phyloP scores from a whole-genome alignment of 1,284 basidiomycete species.

The Ustilago trichophora region DNA sequence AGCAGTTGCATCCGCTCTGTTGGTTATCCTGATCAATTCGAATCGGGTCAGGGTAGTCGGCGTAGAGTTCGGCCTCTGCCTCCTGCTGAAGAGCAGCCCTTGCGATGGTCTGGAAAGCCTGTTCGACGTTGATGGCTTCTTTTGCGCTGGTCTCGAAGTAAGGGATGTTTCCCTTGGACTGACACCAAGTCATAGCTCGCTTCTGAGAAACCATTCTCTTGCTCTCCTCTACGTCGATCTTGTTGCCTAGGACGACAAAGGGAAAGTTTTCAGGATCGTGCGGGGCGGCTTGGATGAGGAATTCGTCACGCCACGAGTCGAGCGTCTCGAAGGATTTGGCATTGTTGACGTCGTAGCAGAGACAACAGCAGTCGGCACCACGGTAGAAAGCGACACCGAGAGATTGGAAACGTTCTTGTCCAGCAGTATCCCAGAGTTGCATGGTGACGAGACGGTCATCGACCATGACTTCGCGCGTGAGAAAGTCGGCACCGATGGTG shows the following conservation, averaged over 20 bases:
- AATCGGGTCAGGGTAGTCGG: conserved; percentile 99
- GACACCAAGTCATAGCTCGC: conserved; percentile 99
- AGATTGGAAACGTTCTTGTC: conserved; percentile 98
- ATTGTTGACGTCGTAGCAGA: conserved; percentile 95
- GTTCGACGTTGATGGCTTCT: conserved; percentile 99
- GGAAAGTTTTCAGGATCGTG: conserved; percentile 99
- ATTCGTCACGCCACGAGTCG: conserved; percentile 66
- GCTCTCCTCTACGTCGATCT: conserved; percentile 99
- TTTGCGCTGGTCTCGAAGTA: conserved; percentile 99
- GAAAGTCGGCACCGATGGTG: conserved; percentile 69
- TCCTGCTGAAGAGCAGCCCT: conserved; percentile 98
- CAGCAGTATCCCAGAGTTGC: conserved; percentile 98
- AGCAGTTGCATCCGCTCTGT: conserved; percentile 93
- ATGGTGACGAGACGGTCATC: conserved; percentile 98
- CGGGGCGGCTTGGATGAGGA: conserved; percentile 80
- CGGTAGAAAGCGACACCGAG: conserved; percentile 98
- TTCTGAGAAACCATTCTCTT: conserved; percentile 99
- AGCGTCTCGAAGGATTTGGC: conserved; percentile 94
- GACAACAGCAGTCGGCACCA: conserved; percentile 97
- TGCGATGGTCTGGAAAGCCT: conserved; percentile 98
- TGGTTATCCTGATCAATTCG: conserved; percentile 91
- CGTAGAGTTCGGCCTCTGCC: conserved; percentile 92
- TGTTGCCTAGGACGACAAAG: conserved; percentile 91
- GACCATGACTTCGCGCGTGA: conserved; percentile 98
- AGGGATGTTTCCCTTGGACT: conserved; percentile 98